Evolutionary conservation across 1,284 basidiomycete genomes (phyloP), one percentile per base, ranked within the genome.

Genomic region (Ceratobasidium papillatum): DNA sequence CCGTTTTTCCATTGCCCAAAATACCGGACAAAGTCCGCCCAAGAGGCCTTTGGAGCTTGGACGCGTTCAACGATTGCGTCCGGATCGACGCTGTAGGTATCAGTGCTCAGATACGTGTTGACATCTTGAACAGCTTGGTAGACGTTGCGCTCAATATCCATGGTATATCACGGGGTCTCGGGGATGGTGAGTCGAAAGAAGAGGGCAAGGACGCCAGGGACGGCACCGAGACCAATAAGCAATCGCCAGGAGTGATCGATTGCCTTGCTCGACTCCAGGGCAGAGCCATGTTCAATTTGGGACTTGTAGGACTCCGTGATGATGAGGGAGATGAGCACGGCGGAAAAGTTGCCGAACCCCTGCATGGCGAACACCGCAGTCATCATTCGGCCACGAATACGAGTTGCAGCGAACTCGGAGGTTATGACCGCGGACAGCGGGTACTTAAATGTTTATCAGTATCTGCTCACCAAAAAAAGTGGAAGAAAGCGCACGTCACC

Each of bases 91-190:
- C 82, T 82, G 81, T 84, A 88, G 5, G 80, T 82, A 45, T 82
- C 82, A 22, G 84, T 85, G 51, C 85, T 84, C 69, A 94, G 82
- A 79, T 92, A 89, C 45, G 86, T 86, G 75, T 87, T 84, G 77
- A 91, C 90, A 80, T 94, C 91, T 68, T 86, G 83, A 12, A 88
- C 79, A 11, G 92, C 92, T 80, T 91, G 90, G 78, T 88, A 85
- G 76, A 94, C 86, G 82, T 95, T 93, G 75, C 92, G 89, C 84
- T 95, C 92, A 78, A 95, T 88, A 83, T 95, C 94, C 90, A 95
- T 93, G 75, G 93, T 95, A 86, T 93, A 96, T 78, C 94, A 92
- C 45, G 93, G 80, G 17, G 85, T 86, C 80, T 85, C 85, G 75
- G 84, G 82, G 76, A 84, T 84, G 75, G 80, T 82, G 51, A 82